Conservation (phyloP, 1,284 basidiomycete genomes). For the Ganoderma resinaceum region DNA sequence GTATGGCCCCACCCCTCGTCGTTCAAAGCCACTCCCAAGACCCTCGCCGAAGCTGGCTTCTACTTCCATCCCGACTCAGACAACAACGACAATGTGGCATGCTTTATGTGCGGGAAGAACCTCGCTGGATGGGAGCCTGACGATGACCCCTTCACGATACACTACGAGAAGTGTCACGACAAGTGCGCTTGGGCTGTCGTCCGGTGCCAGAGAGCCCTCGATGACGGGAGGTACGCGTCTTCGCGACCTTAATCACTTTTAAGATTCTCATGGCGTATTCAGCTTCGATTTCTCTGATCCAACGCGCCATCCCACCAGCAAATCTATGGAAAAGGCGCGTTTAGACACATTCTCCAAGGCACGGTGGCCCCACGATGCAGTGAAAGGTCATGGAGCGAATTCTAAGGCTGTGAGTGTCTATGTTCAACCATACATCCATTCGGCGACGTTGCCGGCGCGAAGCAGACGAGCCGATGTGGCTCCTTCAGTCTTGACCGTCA, state of each 20-base stretch:
- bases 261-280: background rate
- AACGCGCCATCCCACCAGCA: constrained; percentile 68
- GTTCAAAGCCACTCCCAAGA: constrained; percentile 70
- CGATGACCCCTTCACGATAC: constrained; percentile 85
- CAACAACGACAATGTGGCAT: constrained; percentile 73
- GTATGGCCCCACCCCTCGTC: constrained; percentile 69
- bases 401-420: constrained; percentile 65
- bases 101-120: constrained; percentile 79
- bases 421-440: background rate
- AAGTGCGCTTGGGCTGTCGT: constrained; percentile 81
- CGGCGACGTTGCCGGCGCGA: background rate
- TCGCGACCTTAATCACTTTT: background rate
- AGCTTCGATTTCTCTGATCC: constrained; percentile 54
- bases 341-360: constrained; percentile 69
- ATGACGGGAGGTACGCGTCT: constrained; percentile 61
- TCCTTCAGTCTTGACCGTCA: background rate
- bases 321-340: constrained; percentile 71
- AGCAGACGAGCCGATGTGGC: background rate
- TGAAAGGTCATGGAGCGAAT: constrained; percentile 69
- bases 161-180: constrained; percentile 66
- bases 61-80: constrained; percentile 72
- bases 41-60: constrained; percentile 85
- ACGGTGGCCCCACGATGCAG: constrained; percentile 78
- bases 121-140: constrained; percentile 80
- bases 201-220: constrained; percentile 68